These are phyloP conservation scores for Phytophthora pini DNA, from an alignment of 352 stramenopile genomes.

Conservation along the genomic window DNA sequence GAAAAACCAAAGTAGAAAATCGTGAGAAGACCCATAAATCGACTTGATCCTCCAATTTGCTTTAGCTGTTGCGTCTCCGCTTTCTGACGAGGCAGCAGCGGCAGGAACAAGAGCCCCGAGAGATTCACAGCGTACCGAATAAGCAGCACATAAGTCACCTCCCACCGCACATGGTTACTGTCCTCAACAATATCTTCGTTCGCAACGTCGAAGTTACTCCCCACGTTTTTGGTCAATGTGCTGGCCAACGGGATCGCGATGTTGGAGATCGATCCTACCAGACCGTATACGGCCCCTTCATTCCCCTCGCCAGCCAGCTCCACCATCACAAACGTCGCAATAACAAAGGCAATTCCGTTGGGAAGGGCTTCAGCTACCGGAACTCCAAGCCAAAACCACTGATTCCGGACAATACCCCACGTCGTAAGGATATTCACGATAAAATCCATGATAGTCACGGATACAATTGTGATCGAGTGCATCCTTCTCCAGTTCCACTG, in stretches of 20 bases:
- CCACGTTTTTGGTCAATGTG: constrained; percentile 45
- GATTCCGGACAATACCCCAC: constrained; percentile 48
- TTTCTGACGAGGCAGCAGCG: constrained; percentile 52
- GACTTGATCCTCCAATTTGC: constrained; percentile 40
- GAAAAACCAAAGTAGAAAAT: constrained; percentile 35
- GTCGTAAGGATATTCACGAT: constrained; percentile 39
- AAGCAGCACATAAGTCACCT: constrained; percentile 53
- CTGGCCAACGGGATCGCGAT: constrained; percentile 45
- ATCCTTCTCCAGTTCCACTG: constrained; percentile 52
- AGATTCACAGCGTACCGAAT: constrained; percentile 48
- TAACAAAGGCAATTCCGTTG: constrained; percentile 47
- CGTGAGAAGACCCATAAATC: constrained; percentile 41
- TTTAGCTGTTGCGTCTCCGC: constrained; percentile 48
- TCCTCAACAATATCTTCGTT: constrained; percentile 52
- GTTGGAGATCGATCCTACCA: constrained; percentile 55
- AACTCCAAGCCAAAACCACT: constrained; percentile 58
- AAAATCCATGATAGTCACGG: constrained; percentile 37
- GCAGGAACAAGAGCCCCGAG: constrained; percentile 38
- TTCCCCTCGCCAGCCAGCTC: constrained; percentile 54
- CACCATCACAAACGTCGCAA: constrained; percentile 49
- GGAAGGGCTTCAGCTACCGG: constrained; percentile 42
- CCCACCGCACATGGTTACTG: constrained; percentile 34
- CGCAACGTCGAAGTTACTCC: constrained; percentile 43
- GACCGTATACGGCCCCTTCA: constrained; percentile 49
- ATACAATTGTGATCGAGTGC: constrained; percentile 36